Conservation (phyloP, 192 early-diverging fungal species). For the Backusella tarrabulga region DNA sequence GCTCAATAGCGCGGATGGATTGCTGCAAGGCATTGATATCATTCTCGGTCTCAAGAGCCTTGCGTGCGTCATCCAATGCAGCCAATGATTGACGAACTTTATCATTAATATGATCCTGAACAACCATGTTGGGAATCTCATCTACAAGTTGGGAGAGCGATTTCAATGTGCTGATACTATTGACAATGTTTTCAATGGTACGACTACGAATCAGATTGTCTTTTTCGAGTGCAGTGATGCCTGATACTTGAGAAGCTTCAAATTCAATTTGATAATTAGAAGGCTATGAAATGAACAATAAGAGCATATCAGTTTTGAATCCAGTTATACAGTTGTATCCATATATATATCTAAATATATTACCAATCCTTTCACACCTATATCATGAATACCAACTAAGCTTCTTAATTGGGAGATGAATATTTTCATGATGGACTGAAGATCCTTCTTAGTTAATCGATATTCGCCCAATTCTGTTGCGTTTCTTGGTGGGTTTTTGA, state of each 20-base stretch:
- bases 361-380: slow-evolving; percentile 12
- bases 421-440: slow-evolving; percentile 75
- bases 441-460: slow-evolving; percentile 44
- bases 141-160: slow-evolving; percentile 78
- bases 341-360: not conserved
- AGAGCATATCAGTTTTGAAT: too few species aligned
- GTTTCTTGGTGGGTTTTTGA: slow-evolving; percentile 60
- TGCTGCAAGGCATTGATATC: slow-evolving; percentile 52
- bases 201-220: slow-evolving; percentile 73
- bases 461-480: slow-evolving; percentile 10
- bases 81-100: slow-evolving; percentile 36
- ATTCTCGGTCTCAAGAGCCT: slow-evolving; percentile 32
- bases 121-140: slow-evolving; percentile 89
- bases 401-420: slow-evolving; percentile 82
- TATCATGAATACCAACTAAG: slow-evolving; percentile 76
- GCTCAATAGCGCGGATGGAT: slow-evolving; percentile 61
- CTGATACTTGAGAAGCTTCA: slow-evolving; percentile 35
- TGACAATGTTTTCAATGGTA: slow-evolving; percentile 68
- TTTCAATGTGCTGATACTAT: slow-evolving; percentile 73
- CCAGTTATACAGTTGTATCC: too few species aligned
- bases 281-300: not conserved
- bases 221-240: slow-evolving; percentile 81
- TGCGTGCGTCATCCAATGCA: slow-evolving; percentile 35
- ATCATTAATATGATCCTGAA: slow-evolving; percentile 79
- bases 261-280: not conserved